phyloP scores from a whole-genome alignment of 805 yeast species.

The Candida loeiensis region DNA sequence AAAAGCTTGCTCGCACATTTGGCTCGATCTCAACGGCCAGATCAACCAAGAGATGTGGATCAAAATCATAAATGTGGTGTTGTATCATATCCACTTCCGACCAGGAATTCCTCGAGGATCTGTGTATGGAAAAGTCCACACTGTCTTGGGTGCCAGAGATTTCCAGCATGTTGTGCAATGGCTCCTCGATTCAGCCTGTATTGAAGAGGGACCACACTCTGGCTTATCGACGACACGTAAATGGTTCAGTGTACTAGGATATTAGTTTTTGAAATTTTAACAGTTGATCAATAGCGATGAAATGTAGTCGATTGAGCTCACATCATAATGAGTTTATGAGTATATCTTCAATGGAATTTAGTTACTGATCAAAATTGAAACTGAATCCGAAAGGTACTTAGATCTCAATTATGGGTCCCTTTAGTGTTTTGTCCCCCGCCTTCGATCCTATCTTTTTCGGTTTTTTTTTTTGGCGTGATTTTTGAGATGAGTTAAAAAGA shows the following conservation, averaged over 20 bases:
- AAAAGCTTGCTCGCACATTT: constrained; percentile 59
- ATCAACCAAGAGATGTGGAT: constrained; percentile 62
- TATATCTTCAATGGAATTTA: neutral
- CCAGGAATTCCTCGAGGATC: constrained; percentile 32
- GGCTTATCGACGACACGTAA: constrained; percentile 43
- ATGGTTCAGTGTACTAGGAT: constrained; percentile 47
- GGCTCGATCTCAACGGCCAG: constrained; percentile 67
- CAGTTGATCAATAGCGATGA: neutral
- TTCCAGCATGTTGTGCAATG: constrained; percentile 29
- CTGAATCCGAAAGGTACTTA: no score
- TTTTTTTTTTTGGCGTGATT: neutral
- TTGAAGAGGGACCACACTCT: constrained; percentile 27
- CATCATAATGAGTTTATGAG: neutral
- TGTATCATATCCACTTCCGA: constrained; percentile 31
- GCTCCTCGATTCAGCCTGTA: constrained; percentile 40
- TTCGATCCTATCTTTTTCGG: neutral
- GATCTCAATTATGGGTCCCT: no score
- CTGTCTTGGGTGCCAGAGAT: constrained; percentile 30
- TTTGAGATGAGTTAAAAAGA: constrained; percentile 11
- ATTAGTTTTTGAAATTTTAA: neutral
- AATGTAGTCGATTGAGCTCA: neutral
- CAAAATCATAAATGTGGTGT: constrained; percentile 45
- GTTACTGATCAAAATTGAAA: neutral
- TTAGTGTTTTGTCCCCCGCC: no score
- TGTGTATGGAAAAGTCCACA: constrained; percentile 24